Evolutionary conservation across 108 stramenopile genomes (phyloP), one percentile per base, ranked within the genome.

Genomic region (Pseudonitzschia multiseries): DNA sequence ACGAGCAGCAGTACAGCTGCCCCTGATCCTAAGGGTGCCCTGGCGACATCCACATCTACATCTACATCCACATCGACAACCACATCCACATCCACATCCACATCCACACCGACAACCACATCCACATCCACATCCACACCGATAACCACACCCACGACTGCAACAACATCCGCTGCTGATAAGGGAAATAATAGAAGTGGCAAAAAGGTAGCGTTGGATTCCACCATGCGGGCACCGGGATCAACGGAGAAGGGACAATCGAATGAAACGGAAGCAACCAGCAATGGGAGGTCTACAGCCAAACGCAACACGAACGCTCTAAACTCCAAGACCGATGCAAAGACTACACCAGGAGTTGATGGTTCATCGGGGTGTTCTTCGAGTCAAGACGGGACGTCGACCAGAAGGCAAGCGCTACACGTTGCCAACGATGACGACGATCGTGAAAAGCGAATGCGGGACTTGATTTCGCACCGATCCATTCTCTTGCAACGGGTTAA

Each of bases 401-500:
- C 61, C 8, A 33, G 61, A n/a, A 62, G 61, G 33, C 61, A 62
- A 14, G 61, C 61, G 61, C 61, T 62, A 17, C 61, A 62, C 40
- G 14, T 41, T 33, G 61, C 61, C 28, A 62, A 41, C 61, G 32
- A 62, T 12, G 61, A 33, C 10, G 60, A 67, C 24, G 27, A 44
- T 14, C 69, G 83, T 53, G 60, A 69, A 27, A 41, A 61, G 46
- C 32, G 69, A 53, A 52, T 83, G 20, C 71, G 56, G 13, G 73
- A 57, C 24, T 31, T 85, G 44, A 33, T 81, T 8, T 36, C 59
- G 50, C 84, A 85, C 61, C 42, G 84, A 66, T 50, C 28, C 40
- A 61, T 79, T 21, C 46, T 85, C 15, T 70, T 79, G 50, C 59
- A 71, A 21, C 68, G 84, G 54, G 66, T 81, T 28, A 71, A 62